Conservation (phyloP, 2,329 filamentous ascomycete genomes). For the Cercospora canescens region DNA sequence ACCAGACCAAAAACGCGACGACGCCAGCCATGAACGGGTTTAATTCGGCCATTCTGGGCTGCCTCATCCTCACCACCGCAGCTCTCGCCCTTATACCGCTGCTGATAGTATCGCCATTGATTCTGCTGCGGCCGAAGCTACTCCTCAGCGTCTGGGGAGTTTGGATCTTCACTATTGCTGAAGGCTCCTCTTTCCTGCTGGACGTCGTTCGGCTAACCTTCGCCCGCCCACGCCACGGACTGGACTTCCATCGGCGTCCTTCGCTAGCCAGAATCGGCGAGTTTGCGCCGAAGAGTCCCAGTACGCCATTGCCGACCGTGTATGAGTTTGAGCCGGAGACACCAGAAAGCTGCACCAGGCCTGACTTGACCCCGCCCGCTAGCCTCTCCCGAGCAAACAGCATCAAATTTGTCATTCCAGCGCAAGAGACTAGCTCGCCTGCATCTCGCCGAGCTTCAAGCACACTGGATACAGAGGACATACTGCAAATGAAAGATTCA, state of each 20-base stretch:
- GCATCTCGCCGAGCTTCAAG: not conserved
- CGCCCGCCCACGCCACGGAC: not conserved
- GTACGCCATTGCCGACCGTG: not conserved
- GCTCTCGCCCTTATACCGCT: not conserved
- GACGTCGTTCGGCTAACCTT: not conserved
- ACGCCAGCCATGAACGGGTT: not conserved
- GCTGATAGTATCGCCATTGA: not conserved
- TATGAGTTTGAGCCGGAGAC: not conserved
- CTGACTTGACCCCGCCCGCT: not conserved
- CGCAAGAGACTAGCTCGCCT: not conserved
- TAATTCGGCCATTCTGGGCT: not conserved
- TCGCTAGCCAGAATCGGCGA: not conserved
- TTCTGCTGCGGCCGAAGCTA: not conserved
- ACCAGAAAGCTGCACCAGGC: not conserved
- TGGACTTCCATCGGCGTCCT: not conserved
- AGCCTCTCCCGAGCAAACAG: conserved; percentile 3
- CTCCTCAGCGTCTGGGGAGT: not conserved
- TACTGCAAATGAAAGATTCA: not conserved
- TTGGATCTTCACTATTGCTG: not conserved
- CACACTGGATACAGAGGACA: conserved; percentile 1
- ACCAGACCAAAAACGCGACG: not conserved
- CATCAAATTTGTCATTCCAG: not conserved
- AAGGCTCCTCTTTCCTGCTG: not conserved
- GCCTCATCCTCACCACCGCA: not conserved
- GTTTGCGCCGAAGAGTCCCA: not conserved